A percentile compares a stretch with the other conserved stretches of the same genome.
Evolutionary conservation across 331 rosid genomes (phyloP).

Genomic region (Dryas integrifolia): DNA sequence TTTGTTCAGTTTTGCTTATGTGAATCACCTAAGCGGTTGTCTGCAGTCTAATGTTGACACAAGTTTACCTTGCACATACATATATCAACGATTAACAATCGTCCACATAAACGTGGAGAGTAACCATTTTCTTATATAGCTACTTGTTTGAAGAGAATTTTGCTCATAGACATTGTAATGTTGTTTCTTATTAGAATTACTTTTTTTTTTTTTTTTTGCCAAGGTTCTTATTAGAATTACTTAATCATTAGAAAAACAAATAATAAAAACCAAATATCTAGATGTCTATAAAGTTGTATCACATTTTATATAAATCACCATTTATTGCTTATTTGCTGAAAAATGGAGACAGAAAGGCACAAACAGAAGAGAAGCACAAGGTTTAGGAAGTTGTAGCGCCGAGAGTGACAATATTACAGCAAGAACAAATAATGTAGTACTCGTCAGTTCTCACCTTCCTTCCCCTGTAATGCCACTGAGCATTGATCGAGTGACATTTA

Average conservation of each 20-base stretch:
- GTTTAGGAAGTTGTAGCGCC: not conserved
- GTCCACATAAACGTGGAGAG: no score
- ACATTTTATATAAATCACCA: not conserved
- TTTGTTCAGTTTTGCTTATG: no score
- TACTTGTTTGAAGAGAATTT: no score
- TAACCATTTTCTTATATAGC: no score
- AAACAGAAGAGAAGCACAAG: not conserved
- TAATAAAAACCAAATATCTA: not conserved
- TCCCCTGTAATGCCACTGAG: constrained; percentile 4
- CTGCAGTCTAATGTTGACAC: no score
- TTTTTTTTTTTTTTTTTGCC: no score
- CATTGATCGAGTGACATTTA: not conserved
- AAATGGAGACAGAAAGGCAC: not conserved
- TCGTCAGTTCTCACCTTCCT: constrained; percentile 25
- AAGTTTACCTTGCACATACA: no score
- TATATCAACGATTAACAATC: no score
- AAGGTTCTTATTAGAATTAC: no score
- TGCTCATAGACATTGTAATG: no score
- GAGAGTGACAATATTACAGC: not conserved
- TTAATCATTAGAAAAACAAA: not conserved
- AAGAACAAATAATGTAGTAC: not conserved
- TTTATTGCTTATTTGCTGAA: not conserved
- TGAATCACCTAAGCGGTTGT: no score
- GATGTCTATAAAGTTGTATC: not conserved
- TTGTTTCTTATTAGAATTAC: no score